These are phyloP conservation scores for Eucalyptus marginata DNA, from an alignment of 345 rosid species.

Conservation along the genomic window DNA sequence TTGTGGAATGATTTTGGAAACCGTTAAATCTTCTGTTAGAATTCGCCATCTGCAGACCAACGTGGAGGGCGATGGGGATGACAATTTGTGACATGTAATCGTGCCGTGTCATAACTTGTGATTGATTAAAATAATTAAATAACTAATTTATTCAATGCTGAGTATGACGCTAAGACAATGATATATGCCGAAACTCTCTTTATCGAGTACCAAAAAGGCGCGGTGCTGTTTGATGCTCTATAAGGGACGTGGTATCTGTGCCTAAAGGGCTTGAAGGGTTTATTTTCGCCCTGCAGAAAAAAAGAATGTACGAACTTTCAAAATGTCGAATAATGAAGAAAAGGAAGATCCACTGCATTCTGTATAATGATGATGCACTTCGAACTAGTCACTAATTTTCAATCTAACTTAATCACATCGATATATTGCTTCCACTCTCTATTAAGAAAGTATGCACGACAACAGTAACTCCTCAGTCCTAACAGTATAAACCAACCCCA, in stretches of 20 bases:
- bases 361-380: not conserved
- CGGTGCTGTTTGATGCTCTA: slow-evolving; percentile 23
- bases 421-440: not conserved
- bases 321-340: not conserved
- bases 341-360: not conserved
- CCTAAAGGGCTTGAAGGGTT: slow-evolving; percentile 24
- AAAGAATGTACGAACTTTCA: not conserved
- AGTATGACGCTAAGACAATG: slow-evolving; percentile 33
- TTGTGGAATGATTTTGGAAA: not conserved
- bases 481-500: not conserved
- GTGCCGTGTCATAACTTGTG: too few relatives aligned
- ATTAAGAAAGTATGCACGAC: not conserved
- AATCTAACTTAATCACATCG: not conserved
- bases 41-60: not conserved
- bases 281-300: slow-evolving; percentile 19
- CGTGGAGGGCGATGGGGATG: not conserved
- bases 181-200: slow-evolving; percentile 30
- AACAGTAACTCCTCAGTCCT: not conserved
- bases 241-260: slow-evolving; percentile 19
- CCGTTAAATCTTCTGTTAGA: not conserved
- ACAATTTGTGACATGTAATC: not conserved
- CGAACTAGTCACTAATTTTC: not conserved
- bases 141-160: slow-evolving; percentile 20
- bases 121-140: too few relatives aligned
- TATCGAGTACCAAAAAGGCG: slow-evolving; percentile 43